Evolutionary conservation across 108 stramenopile genomes (phyloP).

Genomic region (Nitzschia sp.): DNA sequence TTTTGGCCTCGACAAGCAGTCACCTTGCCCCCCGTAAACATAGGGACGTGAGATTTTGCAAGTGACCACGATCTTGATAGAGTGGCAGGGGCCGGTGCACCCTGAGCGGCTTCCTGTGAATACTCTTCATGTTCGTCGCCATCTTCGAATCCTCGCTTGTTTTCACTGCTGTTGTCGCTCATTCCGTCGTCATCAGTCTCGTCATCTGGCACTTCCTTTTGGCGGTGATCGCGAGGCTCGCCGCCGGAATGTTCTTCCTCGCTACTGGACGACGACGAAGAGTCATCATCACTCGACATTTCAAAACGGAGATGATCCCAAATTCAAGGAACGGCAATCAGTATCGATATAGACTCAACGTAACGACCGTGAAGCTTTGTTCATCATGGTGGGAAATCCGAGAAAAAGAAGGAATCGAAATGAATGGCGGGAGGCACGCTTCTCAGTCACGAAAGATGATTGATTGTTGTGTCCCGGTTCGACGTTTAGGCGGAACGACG

Average conservation of each 20-base stretch:
- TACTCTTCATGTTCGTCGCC: background rate
- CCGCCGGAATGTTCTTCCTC: background rate
- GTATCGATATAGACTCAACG: too few relatives aligned
- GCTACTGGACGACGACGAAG: background rate
- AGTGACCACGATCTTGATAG: constrained; percentile 87
- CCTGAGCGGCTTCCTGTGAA: background rate
- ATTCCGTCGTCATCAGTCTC: background rate
- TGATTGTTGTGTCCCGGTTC: too few relatives aligned
- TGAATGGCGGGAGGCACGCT: too few relatives aligned
- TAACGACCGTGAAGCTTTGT: too few relatives aligned
- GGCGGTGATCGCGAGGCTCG: background rate
- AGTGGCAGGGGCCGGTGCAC: background rate
- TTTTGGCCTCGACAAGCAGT: constrained; percentile 34
- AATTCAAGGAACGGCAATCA: too few relatives aligned
- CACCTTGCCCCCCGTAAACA: constrained; percentile 81
- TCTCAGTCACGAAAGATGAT: too few relatives aligned
- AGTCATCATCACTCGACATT: background rate
- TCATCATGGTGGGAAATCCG: too few relatives aligned
- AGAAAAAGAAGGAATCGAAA: too few relatives aligned
- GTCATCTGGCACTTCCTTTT: background rate
- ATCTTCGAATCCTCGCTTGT: background rate
- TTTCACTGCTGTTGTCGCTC: background rate
- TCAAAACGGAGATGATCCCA: too few relatives aligned
- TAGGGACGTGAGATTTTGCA: constrained; percentile 67
- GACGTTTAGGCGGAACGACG: too few relatives aligned